Evolutionary conservation across 495 filamentous ascomycete species (phyloP).

Genomic region (Paragyromitra xinjiangensis): DNA sequence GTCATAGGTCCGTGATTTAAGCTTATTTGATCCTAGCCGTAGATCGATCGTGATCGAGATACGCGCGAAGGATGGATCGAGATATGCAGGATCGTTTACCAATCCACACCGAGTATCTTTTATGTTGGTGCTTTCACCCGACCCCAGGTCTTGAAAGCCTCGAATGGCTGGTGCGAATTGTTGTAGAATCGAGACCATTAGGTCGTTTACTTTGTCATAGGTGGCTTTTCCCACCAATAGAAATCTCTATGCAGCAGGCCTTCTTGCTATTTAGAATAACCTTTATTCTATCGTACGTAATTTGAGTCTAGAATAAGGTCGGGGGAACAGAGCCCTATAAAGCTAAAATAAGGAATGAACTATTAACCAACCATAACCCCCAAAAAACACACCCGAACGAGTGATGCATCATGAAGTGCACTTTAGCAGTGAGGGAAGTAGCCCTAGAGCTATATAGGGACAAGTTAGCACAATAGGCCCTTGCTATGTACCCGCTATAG

Average conservation of each 20-base stretch:
- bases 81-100: not conserved
- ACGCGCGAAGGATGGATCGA: slow-evolving; percentile 22
- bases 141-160: not conserved
- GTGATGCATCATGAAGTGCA: not conserved
- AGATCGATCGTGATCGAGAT: slow-evolving; percentile 48
- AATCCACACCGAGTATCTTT: not conserved
- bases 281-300: not conserved
- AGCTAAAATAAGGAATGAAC: not conserved
- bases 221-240: not conserved
- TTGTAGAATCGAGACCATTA: not conserved
- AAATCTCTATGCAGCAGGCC: not conserved
- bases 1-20: slow-evolving; percentile 42
- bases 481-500: not conserved
- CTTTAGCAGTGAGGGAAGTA: not conserved
- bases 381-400: not conserved
- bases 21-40: slow-evolving; percentile 48
- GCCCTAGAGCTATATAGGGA: not conserved
- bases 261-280: not conserved
- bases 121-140: not conserved
- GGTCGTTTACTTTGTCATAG: not conserved
- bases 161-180: not conserved
- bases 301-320: not conserved
- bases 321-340: not conserved
- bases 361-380: not conserved
- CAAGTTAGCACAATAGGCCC: not conserved